A percentile compares a stretch with the other conserved stretches of the same genome.
Evolutionary conservation across 1,139 yeast genomes (phyloP).

Genomic region (Debaryomyces sp.): DNA sequence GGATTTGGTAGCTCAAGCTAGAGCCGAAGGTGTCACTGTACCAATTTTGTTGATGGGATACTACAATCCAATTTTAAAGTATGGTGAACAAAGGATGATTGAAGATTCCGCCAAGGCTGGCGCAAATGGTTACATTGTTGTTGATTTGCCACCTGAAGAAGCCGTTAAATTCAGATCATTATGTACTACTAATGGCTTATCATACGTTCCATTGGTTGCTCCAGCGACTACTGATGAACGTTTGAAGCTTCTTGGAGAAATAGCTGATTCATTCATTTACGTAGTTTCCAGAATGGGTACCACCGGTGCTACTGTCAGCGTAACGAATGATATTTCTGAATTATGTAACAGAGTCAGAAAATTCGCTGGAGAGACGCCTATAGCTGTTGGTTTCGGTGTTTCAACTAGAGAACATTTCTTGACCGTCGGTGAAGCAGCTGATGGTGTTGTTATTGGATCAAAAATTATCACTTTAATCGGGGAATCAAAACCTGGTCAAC

Average conservation of each 20-base stretch:
- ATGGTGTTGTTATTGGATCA: slow-evolving; percentile 96
- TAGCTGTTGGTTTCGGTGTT: slow-evolving; percentile 98
- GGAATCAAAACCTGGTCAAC: slow-evolving; percentile 60
- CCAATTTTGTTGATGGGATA: slow-evolving; percentile 97
- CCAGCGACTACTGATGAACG: slow-evolving; percentile 95
- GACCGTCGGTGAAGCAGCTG: slow-evolving; percentile 77
- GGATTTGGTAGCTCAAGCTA: slow-evolving; percentile 72
- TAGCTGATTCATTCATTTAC: slow-evolving; percentile 93
- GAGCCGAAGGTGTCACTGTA: slow-evolving; percentile 79
- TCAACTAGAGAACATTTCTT: slow-evolving; percentile 89
- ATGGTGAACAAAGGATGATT: slow-evolving; percentile 85
- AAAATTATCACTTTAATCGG: slow-evolving; percentile 73
- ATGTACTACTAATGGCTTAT: slow-evolving; percentile 69
- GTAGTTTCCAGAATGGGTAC: slow-evolving; percentile 98
- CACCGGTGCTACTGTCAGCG: slow-evolving; percentile 80
- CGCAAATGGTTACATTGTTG: slow-evolving; percentile 92
- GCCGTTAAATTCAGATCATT: slow-evolving; percentile 81
- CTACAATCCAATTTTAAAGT: slow-evolving; percentile 89
- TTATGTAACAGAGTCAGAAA: slow-evolving; percentile 76
- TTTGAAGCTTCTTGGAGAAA: slow-evolving; percentile 72
- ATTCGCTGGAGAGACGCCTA: slow-evolving; percentile 73
- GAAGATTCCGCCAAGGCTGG: slow-evolving; percentile 82
- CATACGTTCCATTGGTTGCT: slow-evolving; percentile 91
- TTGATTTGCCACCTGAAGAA: slow-evolving; percentile 97
- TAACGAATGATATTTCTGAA: slow-evolving; percentile 65